Evolutionary conservation across 139 green algal species (phyloP).

Genomic region (Closterium sp.): DNA sequence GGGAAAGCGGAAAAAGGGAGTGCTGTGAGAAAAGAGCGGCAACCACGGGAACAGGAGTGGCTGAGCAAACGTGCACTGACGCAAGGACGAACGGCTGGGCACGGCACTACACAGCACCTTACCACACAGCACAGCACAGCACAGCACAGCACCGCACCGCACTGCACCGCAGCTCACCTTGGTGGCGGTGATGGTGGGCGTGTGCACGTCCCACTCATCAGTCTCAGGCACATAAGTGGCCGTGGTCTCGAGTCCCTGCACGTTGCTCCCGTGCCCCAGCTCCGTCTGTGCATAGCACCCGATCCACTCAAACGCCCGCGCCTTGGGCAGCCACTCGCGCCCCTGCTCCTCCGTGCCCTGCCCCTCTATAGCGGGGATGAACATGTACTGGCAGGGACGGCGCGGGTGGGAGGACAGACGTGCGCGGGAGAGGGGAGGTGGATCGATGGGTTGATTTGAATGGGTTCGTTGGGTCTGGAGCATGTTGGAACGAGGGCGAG

Average conservation of each 20-base stretch:
- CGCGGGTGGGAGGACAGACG: background rate
- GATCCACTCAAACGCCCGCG: constrained; percentile 63
- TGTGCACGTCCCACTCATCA: constrained; percentile 86
- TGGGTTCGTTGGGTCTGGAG: too few relatives aligned
- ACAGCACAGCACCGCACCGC: background rate
- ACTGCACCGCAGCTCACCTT: constrained; percentile 59
- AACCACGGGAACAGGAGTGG: too few relatives aligned
- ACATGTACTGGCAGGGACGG: constrained; percentile 68
- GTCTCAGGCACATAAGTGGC: constrained; percentile 74
- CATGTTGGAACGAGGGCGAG: too few relatives aligned
- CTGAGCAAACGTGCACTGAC: too few relatives aligned
- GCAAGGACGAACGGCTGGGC: too few relatives aligned
- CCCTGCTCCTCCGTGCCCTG: constrained; percentile 89
- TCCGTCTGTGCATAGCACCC: constrained; percentile 95
- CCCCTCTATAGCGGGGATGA: constrained; percentile 87
- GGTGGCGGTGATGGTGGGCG: constrained; percentile 78
- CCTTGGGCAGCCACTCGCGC: constrained; percentile 79
- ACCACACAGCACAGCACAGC: background rate
- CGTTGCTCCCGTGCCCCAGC: constrained; percentile 82
- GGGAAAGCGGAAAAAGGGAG: background rate
- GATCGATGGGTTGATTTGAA: too few relatives aligned
- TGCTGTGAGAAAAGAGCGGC: background rate
- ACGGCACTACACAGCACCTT: background rate
- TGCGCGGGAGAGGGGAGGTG: background rate
- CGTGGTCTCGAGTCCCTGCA: constrained; percentile 90